Evolutionary conservation across 2,329 filamentous ascomycete genomes (phyloP), one percentile per base, ranked within the genome.

Genomic region (Tolypocladium capitatum): DNA sequence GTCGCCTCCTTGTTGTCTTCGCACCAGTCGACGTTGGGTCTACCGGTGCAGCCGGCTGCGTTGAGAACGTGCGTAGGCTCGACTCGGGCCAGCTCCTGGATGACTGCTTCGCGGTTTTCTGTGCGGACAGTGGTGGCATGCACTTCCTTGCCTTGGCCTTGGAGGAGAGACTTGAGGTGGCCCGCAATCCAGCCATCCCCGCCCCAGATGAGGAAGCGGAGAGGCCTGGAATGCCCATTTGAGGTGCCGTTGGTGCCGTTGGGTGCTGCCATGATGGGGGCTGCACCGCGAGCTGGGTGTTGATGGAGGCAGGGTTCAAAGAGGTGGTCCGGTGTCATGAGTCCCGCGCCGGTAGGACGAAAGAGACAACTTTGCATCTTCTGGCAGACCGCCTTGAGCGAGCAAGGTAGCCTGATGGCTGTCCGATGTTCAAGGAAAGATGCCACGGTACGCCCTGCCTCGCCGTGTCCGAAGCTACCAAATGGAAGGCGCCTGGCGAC

Each of bases 1-100:
- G 81, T 84, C 48, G 76, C 75, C 62, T 81, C 75, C 65, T 77
- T 81, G 68, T 84, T 75, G 58, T 81, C 77, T 66, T 85, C 81
- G 57, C 81, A 84, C 80, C 80, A 83, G 64, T 84, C 81, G 60
- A 83, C 79, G 53, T 84, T 84, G 52, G 80, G 80, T 24, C 78
- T 71, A 45, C 81, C 81, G 3, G 80, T 84, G 59, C 74, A 78
- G 51, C 80, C 81, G 43, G 81, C 81, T 51, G 74, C 77, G 63
- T 83, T 83, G 45, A 84, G 65, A 48, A 84, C 79, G 58, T 83
- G 79, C 4, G 79, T 83, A 21, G 81, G 81, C 63, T 76, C 75
- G 61, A 80, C 65, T 45, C 67, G 68, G 44, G 78, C 71, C 27
- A 84, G 69, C 59, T 78, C 74, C 42, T 68, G 66, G 46, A 75